Evolutionary conservation across 345 rosid species (phyloP).

Genomic region (Rhizophora apiculata): DNA sequence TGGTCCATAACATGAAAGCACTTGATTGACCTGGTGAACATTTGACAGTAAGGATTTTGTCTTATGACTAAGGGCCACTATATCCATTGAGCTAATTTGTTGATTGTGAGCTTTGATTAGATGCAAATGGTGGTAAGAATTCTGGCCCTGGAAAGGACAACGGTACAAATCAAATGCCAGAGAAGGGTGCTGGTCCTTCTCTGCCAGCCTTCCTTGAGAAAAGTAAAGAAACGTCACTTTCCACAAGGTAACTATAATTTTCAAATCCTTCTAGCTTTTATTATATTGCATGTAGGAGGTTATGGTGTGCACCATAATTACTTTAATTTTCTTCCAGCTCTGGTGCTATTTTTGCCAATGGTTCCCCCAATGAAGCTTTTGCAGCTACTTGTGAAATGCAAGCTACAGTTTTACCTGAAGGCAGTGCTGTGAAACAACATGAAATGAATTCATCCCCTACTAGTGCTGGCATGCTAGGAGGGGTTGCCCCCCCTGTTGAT

Average conservation of each 20-base stretch:
- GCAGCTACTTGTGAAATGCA: constrained; percentile 20
- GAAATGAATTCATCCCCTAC: constrained; percentile 39
- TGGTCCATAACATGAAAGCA: background rate
- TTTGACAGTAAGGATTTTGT: constrained; percentile 7
- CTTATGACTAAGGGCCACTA: constrained; percentile 17
- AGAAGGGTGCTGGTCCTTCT: constrained; percentile 47
- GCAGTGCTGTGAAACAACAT: constrained; percentile 32
- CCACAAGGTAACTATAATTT: constrained; percentile 43
- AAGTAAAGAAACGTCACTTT: constrained; percentile 41
- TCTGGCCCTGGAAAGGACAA: constrained; percentile 45
- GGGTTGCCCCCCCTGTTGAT: constrained; percentile 32
- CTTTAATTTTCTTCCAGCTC: constrained; percentile 39
- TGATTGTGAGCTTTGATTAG: constrained; percentile 41
- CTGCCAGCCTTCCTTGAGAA: constrained; percentile 42
- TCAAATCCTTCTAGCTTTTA: constrained; percentile 7
- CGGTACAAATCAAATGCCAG: constrained; percentile 50
- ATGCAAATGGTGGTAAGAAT: constrained; percentile 56
- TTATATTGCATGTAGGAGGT: background rate
- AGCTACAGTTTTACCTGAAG: constrained; percentile 27
- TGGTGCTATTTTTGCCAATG: constrained; percentile 39
- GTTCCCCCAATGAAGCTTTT: constrained; percentile 41
- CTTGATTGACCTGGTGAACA: background rate
- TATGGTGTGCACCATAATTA: constrained; percentile 9
- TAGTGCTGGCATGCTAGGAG: constrained; percentile 32
- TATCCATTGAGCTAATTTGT: constrained; percentile 15